Evolutionary conservation across 345 rosid genomes (phyloP), one percentile per base, ranked within the genome.

Genomic region (Chamaenerion angustifolium): DNA sequence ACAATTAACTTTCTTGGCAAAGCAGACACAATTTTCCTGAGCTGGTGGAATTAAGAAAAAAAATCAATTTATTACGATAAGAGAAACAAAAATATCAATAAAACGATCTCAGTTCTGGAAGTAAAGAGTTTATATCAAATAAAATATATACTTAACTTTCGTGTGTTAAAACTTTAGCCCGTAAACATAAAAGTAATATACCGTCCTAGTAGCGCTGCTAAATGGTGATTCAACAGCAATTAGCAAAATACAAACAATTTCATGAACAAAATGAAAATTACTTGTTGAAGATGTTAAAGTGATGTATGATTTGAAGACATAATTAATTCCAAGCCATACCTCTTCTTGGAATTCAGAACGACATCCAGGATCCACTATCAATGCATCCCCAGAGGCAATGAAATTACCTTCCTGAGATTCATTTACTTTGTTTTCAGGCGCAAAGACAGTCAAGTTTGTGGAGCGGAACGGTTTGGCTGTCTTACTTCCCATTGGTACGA

Each of bases 291-390:
- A 31, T 31, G 37, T 31, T 8, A 31, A 31, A 8, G 37, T 7
- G 10, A 31, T 31, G 10, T 31, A 31, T 31, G 37, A 31, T 31
- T 31, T 31, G 37, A 48, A 35, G 51, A 13, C 10, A 44, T 8
- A 16, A 15, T 17, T 12, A 56, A 54, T 40, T 25, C n/a, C 31
- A 6, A 11, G 13, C 27, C 43, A 43, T 68, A 81, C 95, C 94
- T 79, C 84, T 16, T 45, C 70, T 55, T 77, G 82, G 61, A 63
- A 64, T 62, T 73, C 60, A 53, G 51, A 40, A 12, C 6, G 68
- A 65, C 95, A 85, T 52, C 95, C 94, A 47, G 94, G 98, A 71
- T 85, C 95, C 68, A 85, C 78, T 45, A 85, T 77, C 68, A 85
- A 67, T 12, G 90, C 95, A 65, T 81, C 86, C n/a, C 95, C 94